Evolutionary conservation across 2,329 filamentous ascomycete genomes (phyloP).

Genomic region (Talaromyces sp.): DNA sequence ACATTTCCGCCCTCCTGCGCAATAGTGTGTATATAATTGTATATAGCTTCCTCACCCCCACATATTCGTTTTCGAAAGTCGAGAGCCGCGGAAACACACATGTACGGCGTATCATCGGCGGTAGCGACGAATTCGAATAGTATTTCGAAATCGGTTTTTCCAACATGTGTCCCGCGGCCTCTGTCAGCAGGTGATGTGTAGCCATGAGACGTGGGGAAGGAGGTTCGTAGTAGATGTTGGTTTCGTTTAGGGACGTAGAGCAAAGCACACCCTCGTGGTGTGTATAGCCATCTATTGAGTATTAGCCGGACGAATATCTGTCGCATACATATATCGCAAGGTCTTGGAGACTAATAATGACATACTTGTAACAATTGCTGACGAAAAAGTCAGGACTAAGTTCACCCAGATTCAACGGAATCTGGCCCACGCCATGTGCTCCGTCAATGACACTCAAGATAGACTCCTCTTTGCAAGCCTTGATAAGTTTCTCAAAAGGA

Average conservation of each 20-base stretch:
- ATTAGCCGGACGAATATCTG: background rate
- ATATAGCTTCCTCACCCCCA: slow-evolving; percentile 70
- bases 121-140: slow-evolving; percentile 78
- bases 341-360: background rate
- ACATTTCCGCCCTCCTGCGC: slow-evolving; percentile 61
- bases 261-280: slow-evolving; percentile 74
- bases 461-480: slow-evolving; percentile 62
- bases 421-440: slow-evolving; percentile 79
- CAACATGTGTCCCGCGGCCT: slow-evolving; percentile 39
- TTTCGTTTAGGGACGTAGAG: slow-evolving; percentile 75
- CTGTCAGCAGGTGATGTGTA: slow-evolving; percentile 57
- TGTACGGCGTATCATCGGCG: slow-evolving; percentile 66
- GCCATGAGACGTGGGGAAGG: slow-evolving; percentile 76
- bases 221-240: slow-evolving; percentile 69
- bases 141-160: slow-evolving; percentile 60
- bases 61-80: slow-evolving; percentile 65
- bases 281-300: slow-evolving; percentile 69
- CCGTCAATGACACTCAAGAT: slow-evolving; percentile 76
- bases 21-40: slow-evolving; percentile 60
- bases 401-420: slow-evolving; percentile 63
- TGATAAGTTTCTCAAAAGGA: slow-evolving; percentile 68
- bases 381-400: slow-evolving; percentile 83
- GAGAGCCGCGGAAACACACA: slow-evolving; percentile 69
- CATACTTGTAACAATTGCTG: slow-evolving; percentile 74
- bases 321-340: background rate